phyloP scores from a whole-genome alignment of 2,329 filamentous ascomycete genomes.

The Neofusicoccum ribis region DNA sequence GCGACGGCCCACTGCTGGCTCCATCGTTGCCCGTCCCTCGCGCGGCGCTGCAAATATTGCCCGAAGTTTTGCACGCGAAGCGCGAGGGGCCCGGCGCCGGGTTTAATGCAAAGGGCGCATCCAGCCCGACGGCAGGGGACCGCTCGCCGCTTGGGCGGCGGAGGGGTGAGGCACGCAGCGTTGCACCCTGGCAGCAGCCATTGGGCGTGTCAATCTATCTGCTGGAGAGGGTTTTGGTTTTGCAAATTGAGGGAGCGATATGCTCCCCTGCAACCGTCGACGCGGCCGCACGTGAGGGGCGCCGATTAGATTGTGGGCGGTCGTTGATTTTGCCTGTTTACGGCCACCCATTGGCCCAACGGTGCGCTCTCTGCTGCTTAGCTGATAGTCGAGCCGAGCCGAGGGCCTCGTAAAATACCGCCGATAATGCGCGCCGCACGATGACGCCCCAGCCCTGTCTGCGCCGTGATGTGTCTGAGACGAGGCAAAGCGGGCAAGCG shows the following conservation, averaged over 20 bases:
- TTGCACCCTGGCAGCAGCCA: background rate
- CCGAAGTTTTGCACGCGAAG: conserved; percentile 1
- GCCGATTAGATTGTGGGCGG: background rate
- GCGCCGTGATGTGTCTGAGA: conserved; percentile 1
- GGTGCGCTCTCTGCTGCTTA: background rate
- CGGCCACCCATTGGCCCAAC: conserved; percentile 8
- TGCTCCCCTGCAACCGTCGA: background rate
- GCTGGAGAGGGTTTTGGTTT: background rate
- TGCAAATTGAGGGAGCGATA: conserved; percentile 8
- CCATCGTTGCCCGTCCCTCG: background rate
- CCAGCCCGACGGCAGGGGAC: background rate
- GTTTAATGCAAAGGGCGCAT: conserved; percentile 12
- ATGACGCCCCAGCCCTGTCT: conserved; percentile 1
- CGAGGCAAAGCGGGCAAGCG: background rate
- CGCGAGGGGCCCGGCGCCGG: conserved; percentile 5
- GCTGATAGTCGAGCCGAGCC: conserved; percentile 19
- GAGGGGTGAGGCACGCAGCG: conserved; percentile 4
- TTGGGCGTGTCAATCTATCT: conserved; percentile 6
- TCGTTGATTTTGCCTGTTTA: conserved; percentile 2
- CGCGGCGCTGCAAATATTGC: conserved; percentile 8
- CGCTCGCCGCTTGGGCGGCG: background rate
- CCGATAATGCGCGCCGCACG: conserved; percentile 7
- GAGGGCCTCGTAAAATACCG: conserved; percentile 9
- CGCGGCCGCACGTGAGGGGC: background rate
- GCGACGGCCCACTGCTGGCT: conserved; percentile 6